A percentile compares a stretch with the other conserved stretches of the same genome.
These are phyloP conservation scores for Polyporus arcularius DNA, from an alignment of 768 basidiomycete species.

Conservation along the genomic window DNA sequence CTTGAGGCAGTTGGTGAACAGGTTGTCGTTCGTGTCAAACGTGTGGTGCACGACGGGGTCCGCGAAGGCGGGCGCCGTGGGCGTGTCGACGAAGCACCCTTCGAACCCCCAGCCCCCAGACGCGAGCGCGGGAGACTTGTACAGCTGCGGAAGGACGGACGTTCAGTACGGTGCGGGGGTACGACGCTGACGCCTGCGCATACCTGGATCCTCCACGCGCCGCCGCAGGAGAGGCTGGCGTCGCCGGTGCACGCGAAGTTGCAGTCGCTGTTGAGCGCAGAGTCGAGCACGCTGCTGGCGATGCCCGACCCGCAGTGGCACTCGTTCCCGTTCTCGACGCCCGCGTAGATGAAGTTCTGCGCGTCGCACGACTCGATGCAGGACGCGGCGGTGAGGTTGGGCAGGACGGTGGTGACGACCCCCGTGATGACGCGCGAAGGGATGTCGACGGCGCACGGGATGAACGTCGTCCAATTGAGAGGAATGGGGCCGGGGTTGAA, in stretches of 20 bases:
- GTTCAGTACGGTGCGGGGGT: neutral
- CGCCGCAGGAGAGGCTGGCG: conserved; percentile 21
- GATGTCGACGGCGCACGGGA: neutral
- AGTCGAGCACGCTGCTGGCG: conserved; percentile 3
- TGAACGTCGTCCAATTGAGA: neutral
- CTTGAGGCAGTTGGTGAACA: conserved; percentile 13
- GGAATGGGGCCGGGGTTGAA: neutral
- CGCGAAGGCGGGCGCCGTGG: conserved; percentile 11
- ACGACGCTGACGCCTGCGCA: neutral
- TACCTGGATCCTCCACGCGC: conserved; percentile 24
- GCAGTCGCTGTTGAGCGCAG: conserved; percentile 20
- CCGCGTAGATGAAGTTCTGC: conserved; percentile 14
- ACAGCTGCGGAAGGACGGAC: conserved; percentile 1
- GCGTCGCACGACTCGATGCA: neutral
- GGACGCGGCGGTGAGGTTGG: neutral
- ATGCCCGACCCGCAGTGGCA: conserved; percentile 27
- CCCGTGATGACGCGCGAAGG: neutral
- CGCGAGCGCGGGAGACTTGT: conserved; percentile 20
- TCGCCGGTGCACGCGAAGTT: conserved; percentile 24
- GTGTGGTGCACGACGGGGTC: conserved; percentile 7
- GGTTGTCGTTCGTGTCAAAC: conserved; percentile 10
- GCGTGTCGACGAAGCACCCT: conserved; percentile 20
- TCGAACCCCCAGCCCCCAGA: conserved; percentile 5
- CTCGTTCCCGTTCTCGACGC: conserved; percentile 26
- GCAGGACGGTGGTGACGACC: neutral